Evolutionary conservation across 257 asterid genomes (phyloP), one percentile per base, ranked within the genome.

Genomic region (Catharanthus roseus): DNA sequence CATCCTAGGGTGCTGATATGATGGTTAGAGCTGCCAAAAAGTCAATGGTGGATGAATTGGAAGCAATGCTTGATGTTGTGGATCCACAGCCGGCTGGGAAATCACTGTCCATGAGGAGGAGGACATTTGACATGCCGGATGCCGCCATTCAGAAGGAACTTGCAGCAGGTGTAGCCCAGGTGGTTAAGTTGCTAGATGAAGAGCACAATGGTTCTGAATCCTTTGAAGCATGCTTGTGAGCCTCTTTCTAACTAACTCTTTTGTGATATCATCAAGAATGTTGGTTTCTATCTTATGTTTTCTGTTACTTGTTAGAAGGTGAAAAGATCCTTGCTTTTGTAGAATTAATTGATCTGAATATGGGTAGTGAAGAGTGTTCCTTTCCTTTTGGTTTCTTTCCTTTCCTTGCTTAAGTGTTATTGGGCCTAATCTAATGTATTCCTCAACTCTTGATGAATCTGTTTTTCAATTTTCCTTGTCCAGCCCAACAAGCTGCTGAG

Each of bases 81-180:
- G 99, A 95, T 74, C 99, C 99, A 36, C 93, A 86, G 51, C 91
- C 96, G 65, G 58, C 78, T 0, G 95, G 90, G 4, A 87, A 82
- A 78, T 78, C 88, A 18, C 28, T 77, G 62, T 79, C 84, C 47
- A 72, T 76, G 80, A 86, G 79, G 84, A 84, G 99, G 87, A 89
- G 99, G 77, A 86, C 95, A 3, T 91, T 95, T 61, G 96, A 95
- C 44, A 86, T 95, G 97, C 99, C 99, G 13, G 96, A 89, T 73
- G 77, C 86, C 11, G 67, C 62, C 31, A 80, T 89, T 66, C 85
- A 85, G 79, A 89, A 87, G 81, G 97, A 86, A 78, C 84, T 91
- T 58, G 92, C 96, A 39, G 93, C 90, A n/a, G 97, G 96, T 33
- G 97, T 95, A 9, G 92, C 97, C 6, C 87, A 89, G 84, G 96